Evolutionary conservation across 129 eudicot genomes (phyloP).

Genomic region (Pseudognaphalium luteoalbum): DNA sequence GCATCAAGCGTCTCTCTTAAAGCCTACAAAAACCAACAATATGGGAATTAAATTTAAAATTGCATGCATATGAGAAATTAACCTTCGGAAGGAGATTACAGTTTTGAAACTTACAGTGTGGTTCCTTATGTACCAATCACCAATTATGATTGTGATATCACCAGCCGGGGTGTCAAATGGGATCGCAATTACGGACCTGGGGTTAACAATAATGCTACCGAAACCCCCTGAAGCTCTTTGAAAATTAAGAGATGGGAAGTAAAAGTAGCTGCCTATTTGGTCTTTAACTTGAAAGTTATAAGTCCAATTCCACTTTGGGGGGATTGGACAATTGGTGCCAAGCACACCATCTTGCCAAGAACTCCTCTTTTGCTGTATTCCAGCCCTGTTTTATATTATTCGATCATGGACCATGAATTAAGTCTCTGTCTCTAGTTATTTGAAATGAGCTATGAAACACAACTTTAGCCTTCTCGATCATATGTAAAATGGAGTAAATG

Average conservation of each 20-base stretch:
- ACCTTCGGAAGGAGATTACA: neutral
- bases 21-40: conserved; percentile 33
- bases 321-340: conserved; percentile 70
- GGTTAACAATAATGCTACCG: conserved; percentile 49
- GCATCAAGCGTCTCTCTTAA: conserved; percentile 54
- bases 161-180: conserved; percentile 66
- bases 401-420: too few species aligned
- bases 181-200: conserved; percentile 48
- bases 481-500: neutral
- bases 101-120: conserved; percentile 57
- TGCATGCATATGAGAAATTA: neutral
- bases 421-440: too few species aligned
- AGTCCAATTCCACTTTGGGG: conserved; percentile 70
- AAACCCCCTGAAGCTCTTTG: conserved; percentile 68
- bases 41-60: neutral
- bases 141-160: conserved; percentile 56
- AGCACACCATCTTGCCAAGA: conserved; percentile 57
- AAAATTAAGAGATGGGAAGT: conserved; percentile 67
- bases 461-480: neutral
- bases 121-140: conserved; percentile 72
- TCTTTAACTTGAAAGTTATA: conserved; percentile 66
- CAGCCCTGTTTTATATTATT: conserved; percentile 29
- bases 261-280: conserved; percentile 69
- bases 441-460: too few species aligned
- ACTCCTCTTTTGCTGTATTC: conserved; percentile 34